Percentiles rank a stretch among this genome's conserved stretches.
phyloP scores from a whole-genome alignment of 2,329 filamentous ascomycete genomes.

The Boeremia exigua region DNA sequence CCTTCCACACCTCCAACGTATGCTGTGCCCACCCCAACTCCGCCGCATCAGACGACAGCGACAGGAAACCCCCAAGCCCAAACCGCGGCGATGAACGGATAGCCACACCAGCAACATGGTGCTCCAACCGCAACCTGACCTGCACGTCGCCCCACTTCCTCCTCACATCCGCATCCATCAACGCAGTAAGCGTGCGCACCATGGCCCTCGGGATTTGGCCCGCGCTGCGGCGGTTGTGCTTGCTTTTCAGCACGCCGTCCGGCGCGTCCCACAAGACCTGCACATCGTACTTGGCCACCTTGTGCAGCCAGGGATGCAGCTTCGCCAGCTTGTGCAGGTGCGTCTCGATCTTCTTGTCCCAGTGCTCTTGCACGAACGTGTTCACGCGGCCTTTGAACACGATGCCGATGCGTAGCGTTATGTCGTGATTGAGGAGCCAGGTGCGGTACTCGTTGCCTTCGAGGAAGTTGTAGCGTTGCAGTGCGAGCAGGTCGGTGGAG shows the following conservation, averaged over 20 bases:
- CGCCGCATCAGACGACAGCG: not conserved
- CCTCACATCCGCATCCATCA: slow-evolving; percentile 23
- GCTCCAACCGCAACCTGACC: slow-evolving; percentile 21
- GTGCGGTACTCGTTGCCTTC: slow-evolving; percentile 38
- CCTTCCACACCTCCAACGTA: slow-evolving; percentile 20
- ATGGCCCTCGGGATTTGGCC: slow-evolving; percentile 28
- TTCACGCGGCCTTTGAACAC: slow-evolving; percentile 35
- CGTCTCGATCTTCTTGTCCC: slow-evolving; percentile 31
- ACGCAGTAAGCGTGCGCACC: slow-evolving; percentile 21
- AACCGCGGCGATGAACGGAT: slow-evolving; percentile 15
- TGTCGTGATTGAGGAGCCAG: slow-evolving; percentile 28
- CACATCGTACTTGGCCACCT: slow-evolving; percentile 31
- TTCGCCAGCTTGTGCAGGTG: slow-evolving; percentile 35
- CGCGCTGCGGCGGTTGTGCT: slow-evolving; percentile 21
- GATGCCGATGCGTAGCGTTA: slow-evolving; percentile 30
- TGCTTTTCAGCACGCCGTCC: slow-evolving; percentile 24
- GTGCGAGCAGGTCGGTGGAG: slow-evolving; percentile 27
- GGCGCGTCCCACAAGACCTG: slow-evolving; percentile 32
- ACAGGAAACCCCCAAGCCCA: slow-evolving; percentile 23
- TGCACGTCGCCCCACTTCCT: slow-evolving; percentile 21
- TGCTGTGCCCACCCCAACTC: not conserved
- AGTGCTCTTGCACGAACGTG: slow-evolving; percentile 35
- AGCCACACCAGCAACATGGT: slow-evolving; percentile 17
- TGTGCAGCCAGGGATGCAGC: slow-evolving; percentile 32
- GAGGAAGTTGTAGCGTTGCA: slow-evolving; percentile 22